Conservation (phyloP, 2,329 filamentous ascomycete genomes). For the Cyphellophora europaea region DNA sequence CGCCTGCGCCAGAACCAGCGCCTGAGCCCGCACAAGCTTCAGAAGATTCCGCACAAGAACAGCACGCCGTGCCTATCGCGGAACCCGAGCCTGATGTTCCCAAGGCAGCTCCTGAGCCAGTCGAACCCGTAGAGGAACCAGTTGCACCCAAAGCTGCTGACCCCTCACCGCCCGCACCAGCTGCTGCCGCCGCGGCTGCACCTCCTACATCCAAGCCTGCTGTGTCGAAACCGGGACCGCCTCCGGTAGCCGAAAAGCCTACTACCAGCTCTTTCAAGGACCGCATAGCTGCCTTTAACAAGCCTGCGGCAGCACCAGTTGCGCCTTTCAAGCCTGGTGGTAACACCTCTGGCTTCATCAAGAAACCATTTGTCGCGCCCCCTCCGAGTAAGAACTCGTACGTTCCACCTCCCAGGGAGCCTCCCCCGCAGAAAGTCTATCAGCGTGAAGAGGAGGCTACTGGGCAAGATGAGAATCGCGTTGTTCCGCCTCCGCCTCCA, state of each 20-base stretch:
- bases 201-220: constrained; percentile 32
- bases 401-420: constrained; percentile 63
- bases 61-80: constrained; percentile 5
- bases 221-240: constrained; percentile 53
- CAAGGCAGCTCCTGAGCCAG: background rate
- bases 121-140: constrained; percentile 12
- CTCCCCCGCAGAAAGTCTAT: constrained; percentile 66
- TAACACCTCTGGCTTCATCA: constrained; percentile 63
- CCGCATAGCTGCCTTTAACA: constrained; percentile 96
- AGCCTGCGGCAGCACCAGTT: constrained; percentile 70
- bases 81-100: constrained; percentile 3
- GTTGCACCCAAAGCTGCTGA: constrained; percentile 23
- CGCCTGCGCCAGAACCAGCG: constrained; percentile 53
- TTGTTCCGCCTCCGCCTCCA: constrained; percentile 24
- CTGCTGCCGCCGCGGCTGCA: constrained; percentile 10
- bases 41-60: constrained; percentile 16
- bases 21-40: constrained; percentile 18
- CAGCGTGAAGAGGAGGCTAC: constrained; percentile 77
- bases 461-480: constrained; percentile 23
- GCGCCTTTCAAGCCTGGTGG: constrained; percentile 79
- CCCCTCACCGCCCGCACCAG: constrained; percentile 14
- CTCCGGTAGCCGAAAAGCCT: constrained; percentile 62
- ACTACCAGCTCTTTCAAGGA: constrained; percentile 74
- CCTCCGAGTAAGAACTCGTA: constrained; percentile 89
- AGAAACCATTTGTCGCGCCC: constrained; percentile 93